Evolutionary conservation across 2,329 filamentous ascomycete species (phyloP).

Genomic region (Epicoccum sorghinum): DNA sequence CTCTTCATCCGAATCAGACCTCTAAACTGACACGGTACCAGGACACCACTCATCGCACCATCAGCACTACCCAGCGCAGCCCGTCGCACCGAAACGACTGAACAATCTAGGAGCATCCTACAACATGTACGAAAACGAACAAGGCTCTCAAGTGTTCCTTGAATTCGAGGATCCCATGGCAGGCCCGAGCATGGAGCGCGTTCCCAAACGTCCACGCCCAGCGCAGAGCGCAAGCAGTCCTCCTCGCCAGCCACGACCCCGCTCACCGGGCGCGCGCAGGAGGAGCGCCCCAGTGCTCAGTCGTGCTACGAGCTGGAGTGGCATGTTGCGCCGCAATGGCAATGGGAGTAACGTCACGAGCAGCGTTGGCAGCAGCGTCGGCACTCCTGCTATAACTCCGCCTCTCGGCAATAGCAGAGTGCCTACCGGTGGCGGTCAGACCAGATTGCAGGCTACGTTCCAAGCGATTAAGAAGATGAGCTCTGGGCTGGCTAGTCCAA

Average conservation of each 20-base stretch:
- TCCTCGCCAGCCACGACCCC: not conserved
- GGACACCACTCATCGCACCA: slow-evolving; percentile 19
- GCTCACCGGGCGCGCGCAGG: not conserved
- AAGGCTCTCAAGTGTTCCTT: not conserved
- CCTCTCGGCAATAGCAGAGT: not conserved
- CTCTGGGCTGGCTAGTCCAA: slow-evolving; percentile 28
- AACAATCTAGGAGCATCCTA: not conserved
- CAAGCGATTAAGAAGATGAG: slow-evolving; percentile 37
- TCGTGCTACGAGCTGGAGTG: slow-evolving; percentile 9
- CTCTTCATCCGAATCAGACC: slow-evolving; percentile 4
- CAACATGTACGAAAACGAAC: not conserved
- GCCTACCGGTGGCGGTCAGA: slow-evolving; percentile 7
- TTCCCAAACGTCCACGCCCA: not conserved
- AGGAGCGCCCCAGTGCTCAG: not conserved
- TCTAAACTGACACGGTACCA: slow-evolving; percentile 17
- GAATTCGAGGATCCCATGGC: slow-evolving; percentile 3
- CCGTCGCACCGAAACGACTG: not conserved
- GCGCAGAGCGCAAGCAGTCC: not conserved
- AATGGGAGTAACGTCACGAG: slow-evolving; percentile 2
- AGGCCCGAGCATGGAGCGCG: not conserved
- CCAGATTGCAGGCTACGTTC: slow-evolving; percentile 35
- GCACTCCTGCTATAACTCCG: not conserved
- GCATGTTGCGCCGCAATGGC: not conserved
- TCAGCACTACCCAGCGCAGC: not conserved
- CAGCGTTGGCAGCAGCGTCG: not conserved